phyloP scores from a whole-genome alignment of 2,329 filamentous ascomycete species.

The Trichocomaceae sp. region DNA sequence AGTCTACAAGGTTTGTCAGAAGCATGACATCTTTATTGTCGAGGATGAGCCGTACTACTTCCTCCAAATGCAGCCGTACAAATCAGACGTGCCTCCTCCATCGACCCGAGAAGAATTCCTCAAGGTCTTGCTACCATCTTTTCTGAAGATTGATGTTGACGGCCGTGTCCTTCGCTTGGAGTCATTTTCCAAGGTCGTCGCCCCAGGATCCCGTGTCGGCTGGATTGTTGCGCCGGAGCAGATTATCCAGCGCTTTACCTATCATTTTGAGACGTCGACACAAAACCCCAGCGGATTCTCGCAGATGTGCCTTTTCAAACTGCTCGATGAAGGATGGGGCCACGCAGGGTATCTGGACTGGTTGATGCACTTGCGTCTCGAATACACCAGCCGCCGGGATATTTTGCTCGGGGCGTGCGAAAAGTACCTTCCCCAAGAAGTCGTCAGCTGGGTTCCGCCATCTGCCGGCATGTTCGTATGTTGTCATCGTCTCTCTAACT shows the following conservation, averaged over 20 bases:
- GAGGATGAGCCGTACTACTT: conserved; percentile 97
- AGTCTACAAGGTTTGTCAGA: conserved; percentile 70
- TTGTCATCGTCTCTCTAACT: conserved; percentile 27
- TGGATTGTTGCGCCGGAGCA: conserved; percentile 88
- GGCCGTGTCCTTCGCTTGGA: conserved; percentile 86
- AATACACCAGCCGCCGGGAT: conserved; percentile 76
- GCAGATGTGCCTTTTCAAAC: conserved; percentile 77
- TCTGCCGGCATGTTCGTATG: conserved; percentile 90
- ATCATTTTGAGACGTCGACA: conserved; percentile 74
- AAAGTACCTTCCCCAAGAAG: conserved; percentile 60
- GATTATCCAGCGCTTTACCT: conserved; percentile 72
- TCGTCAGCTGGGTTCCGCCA: conserved; percentile 72
- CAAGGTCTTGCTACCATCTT: conserved; percentile 62
- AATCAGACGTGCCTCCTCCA: conserved; percentile 52
- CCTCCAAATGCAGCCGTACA: conserved; percentile 73
- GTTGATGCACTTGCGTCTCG: conserved; percentile 71
- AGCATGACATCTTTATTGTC: conserved; percentile 78
- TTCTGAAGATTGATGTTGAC: conserved; percentile 73
- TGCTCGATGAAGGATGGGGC: conserved; percentile 91
- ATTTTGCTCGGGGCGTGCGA: conserved; percentile 72
- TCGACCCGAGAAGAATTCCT: conserved; percentile 66
- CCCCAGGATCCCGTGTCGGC: conserved; percentile 72
- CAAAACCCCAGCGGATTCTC: conserved; percentile 82
- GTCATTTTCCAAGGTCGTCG: conserved; percentile 86
- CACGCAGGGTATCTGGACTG: conserved; percentile 84